phyloP scores from a whole-genome alignment of 495 filamentous ascomycete species.

The Emericellopsis terricola region DNA sequence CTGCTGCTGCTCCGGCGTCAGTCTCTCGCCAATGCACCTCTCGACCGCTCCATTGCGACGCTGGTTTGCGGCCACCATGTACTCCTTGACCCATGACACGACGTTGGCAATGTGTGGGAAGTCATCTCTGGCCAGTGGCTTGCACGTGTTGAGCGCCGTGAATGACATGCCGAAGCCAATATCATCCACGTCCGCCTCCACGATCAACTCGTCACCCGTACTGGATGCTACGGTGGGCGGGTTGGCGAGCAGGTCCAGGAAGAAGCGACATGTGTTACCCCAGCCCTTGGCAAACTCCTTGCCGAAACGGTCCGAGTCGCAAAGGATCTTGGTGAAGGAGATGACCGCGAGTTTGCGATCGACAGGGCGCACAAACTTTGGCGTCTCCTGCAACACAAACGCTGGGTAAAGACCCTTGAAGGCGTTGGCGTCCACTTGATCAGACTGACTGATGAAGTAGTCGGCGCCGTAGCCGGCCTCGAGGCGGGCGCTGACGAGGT shows the following conservation, averaged over 20 bases:
- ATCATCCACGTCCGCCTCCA: constrained; percentile 82
- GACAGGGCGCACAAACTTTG: constrained; percentile 64
- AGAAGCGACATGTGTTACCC: constrained; percentile 66
- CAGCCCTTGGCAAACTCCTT: constrained; percentile 67
- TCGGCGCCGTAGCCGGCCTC: constrained; percentile 71
- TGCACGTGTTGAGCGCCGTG: constrained; percentile 78
- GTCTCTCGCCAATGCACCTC: constrained; percentile 16
- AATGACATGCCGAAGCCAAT: constrained; percentile 87
- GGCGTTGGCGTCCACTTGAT: constrained; percentile 61
- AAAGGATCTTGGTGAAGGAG: constrained; percentile 76
- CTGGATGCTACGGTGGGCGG: constrained; percentile 51
- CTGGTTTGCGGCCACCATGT: constrained; percentile 36
- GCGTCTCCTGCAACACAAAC: constrained; percentile 74
- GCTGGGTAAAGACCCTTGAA: constrained; percentile 71
- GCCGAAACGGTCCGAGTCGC: constrained; percentile 65
- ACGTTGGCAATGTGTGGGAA: constrained; percentile 72
- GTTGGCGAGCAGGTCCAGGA: constrained; percentile 77
- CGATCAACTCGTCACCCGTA: constrained; percentile 51
- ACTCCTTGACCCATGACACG: constrained; percentile 59
- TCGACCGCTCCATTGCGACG: constrained; percentile 21
- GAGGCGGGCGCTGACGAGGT: constrained; percentile 65
- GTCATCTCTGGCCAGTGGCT: constrained; percentile 44
- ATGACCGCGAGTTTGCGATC: constrained; percentile 91
- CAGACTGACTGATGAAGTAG: constrained; percentile 65
- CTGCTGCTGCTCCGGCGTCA: constrained; percentile 19